Evolutionary conservation across 1,284 basidiomycete genomes (phyloP), one percentile per base, ranked within the genome.

Genomic region (Leccinum fallax): DNA sequence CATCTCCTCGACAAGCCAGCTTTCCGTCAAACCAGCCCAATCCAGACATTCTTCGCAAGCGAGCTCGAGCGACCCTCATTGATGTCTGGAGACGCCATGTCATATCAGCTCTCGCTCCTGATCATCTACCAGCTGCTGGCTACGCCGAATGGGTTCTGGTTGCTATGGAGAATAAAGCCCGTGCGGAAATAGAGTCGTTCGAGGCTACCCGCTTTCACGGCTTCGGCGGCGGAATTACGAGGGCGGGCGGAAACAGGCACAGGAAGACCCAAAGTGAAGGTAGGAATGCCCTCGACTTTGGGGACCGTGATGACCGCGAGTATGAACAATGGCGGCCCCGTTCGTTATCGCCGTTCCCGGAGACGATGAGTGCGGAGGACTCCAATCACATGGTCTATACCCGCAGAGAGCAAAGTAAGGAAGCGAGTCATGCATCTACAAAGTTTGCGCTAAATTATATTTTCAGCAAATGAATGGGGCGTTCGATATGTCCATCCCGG

Each of bases 11-110:
- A 43, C 51, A 53, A 32, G 32, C 61, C 4, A 9, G 10, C 34
- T 32, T 65, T 70, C 57, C 69, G 60, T 76, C 57, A 64, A 74
- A 58, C 49, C 71, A 74, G n/a, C 68, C 70, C 11, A 57, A 66
- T 5, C 68, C 80, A n/a, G 76, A 78, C 24, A 68, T 70, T 40
- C 82, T 92, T 60, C 85, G 91, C 32, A 80, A 83, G 56, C 83
- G 84, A 61, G 92, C 92, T 3, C 88, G 92, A 36, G 89, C 91
- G 9, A 78, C 83, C 3, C 82, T 95, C 11, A 84, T 94, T 15
- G 91, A 95, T 70, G 82, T 86, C 4, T 94, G 88, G 72, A 83
- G 92, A 19, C 82, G 82, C 21, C 83, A 87, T 70, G 85, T 93
- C 30, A 71, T 92, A 26, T 77, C 84, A 30, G 81, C 81, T 63